Percentiles rank a stretch among this genome's conserved stretches.
These are phyloP conservation scores for Endoconidiophora laricicola DNA, from an alignment of 2,329 filamentous ascomycete species.

Conservation along the genomic window DNA sequence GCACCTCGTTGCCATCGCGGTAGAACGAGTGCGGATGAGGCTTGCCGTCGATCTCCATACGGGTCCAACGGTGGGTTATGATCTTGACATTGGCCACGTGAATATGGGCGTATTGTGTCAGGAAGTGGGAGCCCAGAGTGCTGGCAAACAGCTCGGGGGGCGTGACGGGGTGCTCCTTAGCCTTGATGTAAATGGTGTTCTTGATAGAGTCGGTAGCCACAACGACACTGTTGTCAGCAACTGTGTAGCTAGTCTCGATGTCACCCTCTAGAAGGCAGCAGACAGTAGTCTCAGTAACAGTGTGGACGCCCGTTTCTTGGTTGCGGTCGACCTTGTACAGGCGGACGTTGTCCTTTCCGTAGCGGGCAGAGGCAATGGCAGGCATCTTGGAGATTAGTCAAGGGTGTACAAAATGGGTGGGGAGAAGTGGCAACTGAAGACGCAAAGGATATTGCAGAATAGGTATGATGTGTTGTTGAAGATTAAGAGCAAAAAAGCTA, in stretches of 20 bases:
- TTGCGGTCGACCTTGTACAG: constrained; percentile 88
- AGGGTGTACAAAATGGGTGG: too few relatives aligned
- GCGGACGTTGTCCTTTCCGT: constrained; percentile 96
- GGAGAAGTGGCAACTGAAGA: too few relatives aligned
- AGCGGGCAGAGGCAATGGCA: constrained; percentile 47
- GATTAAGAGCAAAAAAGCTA: too few relatives aligned
- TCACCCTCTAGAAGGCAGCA: constrained; percentile 84
- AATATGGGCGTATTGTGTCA: constrained; percentile 79
- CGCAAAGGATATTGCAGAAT: too few relatives aligned
- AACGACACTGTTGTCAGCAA: constrained; percentile 84
- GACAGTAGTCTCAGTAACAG: constrained; percentile 87
- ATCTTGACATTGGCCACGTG: constrained; percentile 67
- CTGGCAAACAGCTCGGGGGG: constrained; percentile 85
- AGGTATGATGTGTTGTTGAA: too few relatives aligned
- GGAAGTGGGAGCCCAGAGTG: constrained; percentile 74
- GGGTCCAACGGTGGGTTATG: constrained; percentile 77
- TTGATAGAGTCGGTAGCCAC: constrained; percentile 97
- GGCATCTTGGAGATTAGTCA: constrained; percentile 27
- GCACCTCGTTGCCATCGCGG: constrained; percentile 75
- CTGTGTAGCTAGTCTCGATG: constrained; percentile 78
- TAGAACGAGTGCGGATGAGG: constrained; percentile 91
- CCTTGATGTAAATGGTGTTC: constrained; percentile 89
- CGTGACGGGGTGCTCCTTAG: constrained; percentile 81
- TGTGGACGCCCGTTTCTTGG: constrained; percentile 58
- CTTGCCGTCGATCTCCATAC: constrained; percentile 72